Conservation (phyloP, 768 basidiomycete species). For the Boletus speciosus region DNA sequence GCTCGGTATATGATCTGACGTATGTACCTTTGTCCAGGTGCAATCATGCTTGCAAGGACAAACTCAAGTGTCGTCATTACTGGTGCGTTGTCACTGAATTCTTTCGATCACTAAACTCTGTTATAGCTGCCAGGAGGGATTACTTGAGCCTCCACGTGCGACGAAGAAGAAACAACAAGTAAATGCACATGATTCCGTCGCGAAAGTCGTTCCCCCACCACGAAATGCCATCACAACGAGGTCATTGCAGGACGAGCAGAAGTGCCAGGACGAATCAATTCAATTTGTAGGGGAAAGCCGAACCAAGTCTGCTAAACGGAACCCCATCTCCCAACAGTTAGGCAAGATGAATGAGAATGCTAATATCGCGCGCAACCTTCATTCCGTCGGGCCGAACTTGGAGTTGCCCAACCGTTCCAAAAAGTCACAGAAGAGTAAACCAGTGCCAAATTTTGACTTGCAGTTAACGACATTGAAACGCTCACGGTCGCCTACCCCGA, state of each 20-base stretch:
- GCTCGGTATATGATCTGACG: background rate
- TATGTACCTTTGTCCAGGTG: constrained; percentile 45
- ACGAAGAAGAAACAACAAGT: constrained; percentile 30
- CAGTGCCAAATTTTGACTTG: constrained; percentile 46
- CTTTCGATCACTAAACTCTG: constrained; percentile 7
- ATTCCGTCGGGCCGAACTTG: constrained; percentile 38
- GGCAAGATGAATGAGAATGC: constrained; percentile 44
- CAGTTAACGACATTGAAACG: constrained; percentile 38
- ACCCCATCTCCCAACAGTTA: constrained; percentile 36
- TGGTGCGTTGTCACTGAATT: constrained; percentile 42
- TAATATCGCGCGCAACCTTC: constrained; percentile 38
- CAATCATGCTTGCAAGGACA: constrained; percentile 79
- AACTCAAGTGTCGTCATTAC: constrained; percentile 67
- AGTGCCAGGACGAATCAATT: background rate
- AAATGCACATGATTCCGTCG: constrained; percentile 20
- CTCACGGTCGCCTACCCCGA: constrained; percentile 18
- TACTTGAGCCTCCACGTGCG: constrained; percentile 46
- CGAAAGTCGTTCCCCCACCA: background rate
- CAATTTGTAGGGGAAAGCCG: constrained; percentile 13
- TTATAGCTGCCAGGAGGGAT: constrained; percentile 71
- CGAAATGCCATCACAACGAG: constrained; percentile 1
- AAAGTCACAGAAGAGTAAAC: constrained; percentile 12
- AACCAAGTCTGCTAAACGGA: constrained; percentile 22
- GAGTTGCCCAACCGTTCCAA: constrained; percentile 36
- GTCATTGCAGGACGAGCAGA: constrained; percentile 3